Evolutionary conservation across 116 monocot genomes (phyloP).

Genomic region (Cymodocea nodosa): DNA sequence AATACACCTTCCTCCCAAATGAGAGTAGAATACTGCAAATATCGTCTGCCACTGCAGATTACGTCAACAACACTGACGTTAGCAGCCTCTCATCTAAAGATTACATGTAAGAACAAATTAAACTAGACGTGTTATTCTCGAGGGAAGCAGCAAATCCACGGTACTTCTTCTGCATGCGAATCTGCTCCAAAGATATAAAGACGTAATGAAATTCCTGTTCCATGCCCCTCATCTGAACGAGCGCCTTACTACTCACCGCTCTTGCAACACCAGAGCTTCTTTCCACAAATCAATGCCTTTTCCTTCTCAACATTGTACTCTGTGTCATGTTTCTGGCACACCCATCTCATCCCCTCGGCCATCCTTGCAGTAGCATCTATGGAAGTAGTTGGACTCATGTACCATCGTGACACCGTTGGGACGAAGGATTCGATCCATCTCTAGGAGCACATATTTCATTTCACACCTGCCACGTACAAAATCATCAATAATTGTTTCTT

Average conservation of each 20-base stretch:
- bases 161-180: not conserved
- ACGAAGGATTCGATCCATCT: constrained; percentile 92
- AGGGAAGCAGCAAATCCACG: not conserved
- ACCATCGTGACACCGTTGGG: constrained; percentile 71
- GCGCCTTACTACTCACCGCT: constrained; percentile 12
- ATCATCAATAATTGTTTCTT: no score
- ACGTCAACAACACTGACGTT: not conserved
- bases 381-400: constrained; percentile 62
- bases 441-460: constrained; percentile 84
- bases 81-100: not conserved
- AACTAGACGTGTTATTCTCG: not conserved
- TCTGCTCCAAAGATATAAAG: constrained; percentile 5
- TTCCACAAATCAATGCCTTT: constrained; percentile 84
- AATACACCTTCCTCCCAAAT: no score
- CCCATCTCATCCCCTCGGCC: constrained; percentile 71
- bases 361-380: constrained; percentile 53
- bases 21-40: not conserved
- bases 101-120: constrained; percentile 2
- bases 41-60: not conserved
- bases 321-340: constrained; percentile 55
- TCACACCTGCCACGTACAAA: constrained; percentile 64
- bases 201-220: not conserved
- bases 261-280: constrained; percentile 85
- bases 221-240: not conserved
- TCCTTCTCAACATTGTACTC: constrained; percentile 71